phyloP scores from a whole-genome alignment of 352 stramenopile species.

The Globisporangium solare region DNA sequence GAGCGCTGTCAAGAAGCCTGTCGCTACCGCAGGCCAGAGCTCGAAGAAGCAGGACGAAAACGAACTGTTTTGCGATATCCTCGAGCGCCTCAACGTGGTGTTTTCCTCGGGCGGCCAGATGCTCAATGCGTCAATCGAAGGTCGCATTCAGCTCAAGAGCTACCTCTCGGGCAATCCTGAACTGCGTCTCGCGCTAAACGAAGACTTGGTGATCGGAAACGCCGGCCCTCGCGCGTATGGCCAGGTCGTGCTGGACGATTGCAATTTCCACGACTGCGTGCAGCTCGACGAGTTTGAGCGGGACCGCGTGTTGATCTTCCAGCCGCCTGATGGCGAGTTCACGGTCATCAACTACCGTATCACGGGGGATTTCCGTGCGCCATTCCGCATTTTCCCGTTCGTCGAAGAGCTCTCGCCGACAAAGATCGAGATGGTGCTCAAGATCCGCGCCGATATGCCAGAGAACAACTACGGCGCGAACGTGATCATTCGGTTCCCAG shows the following conservation, averaged over 20 bases:
- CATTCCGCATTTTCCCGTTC: slow-evolving; percentile 97
- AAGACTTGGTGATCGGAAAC: slow-evolving; percentile 95
- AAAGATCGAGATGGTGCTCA: slow-evolving; percentile 92
- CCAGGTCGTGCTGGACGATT: slow-evolving; percentile 95
- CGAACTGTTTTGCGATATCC: slow-evolving; percentile 99
- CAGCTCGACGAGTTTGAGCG: slow-evolving; percentile 95
- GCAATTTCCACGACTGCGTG: slow-evolving; percentile 99
- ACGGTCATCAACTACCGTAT: slow-evolving; percentile 98
- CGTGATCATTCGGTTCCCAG: slow-evolving; percentile 92
- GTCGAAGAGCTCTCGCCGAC: slow-evolving; percentile 95
- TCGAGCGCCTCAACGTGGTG: slow-evolving; percentile 97
- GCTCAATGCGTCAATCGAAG: slow-evolving; percentile 97
- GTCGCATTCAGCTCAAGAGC: slow-evolving; percentile 98
- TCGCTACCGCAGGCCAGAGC: slow-evolving; percentile 62
- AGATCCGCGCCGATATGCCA: slow-evolving; percentile 92
- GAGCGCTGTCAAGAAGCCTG: slow-evolving; percentile 88
- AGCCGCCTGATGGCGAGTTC: slow-evolving; percentile 74
- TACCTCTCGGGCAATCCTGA: slow-evolving; percentile 98
- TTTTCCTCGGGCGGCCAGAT: slow-evolving; percentile 96
- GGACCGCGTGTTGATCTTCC: slow-evolving; percentile 85
- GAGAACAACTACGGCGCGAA: slow-evolving; percentile 95
- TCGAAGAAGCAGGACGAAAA: slow-evolving; percentile 91
- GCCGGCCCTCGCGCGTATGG: slow-evolving; percentile 81
- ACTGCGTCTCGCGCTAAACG: slow-evolving; percentile 94
- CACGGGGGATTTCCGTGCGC: slow-evolving; percentile 95